Evolutionary conservation across 2,329 filamentous ascomycete species (phyloP).

Genomic region (Aspergillus texensis): DNA sequence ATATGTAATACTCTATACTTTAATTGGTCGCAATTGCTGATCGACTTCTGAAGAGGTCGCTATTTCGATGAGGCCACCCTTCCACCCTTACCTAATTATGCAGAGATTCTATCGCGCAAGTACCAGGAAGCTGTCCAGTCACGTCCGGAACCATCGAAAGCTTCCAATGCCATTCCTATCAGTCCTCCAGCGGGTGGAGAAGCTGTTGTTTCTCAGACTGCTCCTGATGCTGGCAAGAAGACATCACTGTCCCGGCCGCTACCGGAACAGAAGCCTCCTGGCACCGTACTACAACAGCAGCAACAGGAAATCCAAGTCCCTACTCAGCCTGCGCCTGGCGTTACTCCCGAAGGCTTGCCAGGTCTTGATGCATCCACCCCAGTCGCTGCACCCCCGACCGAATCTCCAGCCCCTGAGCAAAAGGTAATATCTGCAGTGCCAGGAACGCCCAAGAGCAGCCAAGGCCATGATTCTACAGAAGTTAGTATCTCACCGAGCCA

Average conservation of each 20-base stretch:
- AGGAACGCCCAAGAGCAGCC: slow-evolving; percentile 28
- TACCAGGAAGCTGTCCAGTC: slow-evolving; percentile 34
- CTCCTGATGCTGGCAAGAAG: slow-evolving; percentile 8
- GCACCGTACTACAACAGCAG: slow-evolving; percentile 13
- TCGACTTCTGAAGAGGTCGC: slow-evolving; percentile 50
- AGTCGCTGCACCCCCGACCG: slow-evolving; percentile 48
- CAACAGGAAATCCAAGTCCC: slow-evolving; percentile 11
- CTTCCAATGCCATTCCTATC: slow-evolving; percentile 27
- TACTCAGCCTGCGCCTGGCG: slow-evolving; percentile 13
- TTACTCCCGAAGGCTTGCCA: slow-evolving; percentile 16
- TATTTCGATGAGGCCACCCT: slow-evolving; percentile 60
- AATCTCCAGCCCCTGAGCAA: slow-evolving; percentile 51
- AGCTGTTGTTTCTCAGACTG: slow-evolving; percentile 16
- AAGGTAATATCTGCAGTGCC: slow-evolving; percentile 20
- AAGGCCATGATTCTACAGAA: slow-evolving; percentile 27
- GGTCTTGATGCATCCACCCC: slow-evolving; percentile 15
- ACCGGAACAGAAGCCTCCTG: slow-evolving; percentile 12
- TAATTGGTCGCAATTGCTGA: slow-evolving; percentile 14
- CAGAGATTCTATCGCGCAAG: slow-evolving; percentile 32
- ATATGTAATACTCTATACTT: neutral
- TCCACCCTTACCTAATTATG: slow-evolving; percentile 43
- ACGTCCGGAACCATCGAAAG: slow-evolving; percentile 37
- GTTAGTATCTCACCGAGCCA: slow-evolving; percentile 23
- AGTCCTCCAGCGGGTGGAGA: slow-evolving; percentile 22
- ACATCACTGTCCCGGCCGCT: slow-evolving; percentile 7